Evolutionary conservation across 106 monocot species (phyloP), one percentile per base, ranked within the genome.

Genomic region (Amphibolis antarctica): DNA sequence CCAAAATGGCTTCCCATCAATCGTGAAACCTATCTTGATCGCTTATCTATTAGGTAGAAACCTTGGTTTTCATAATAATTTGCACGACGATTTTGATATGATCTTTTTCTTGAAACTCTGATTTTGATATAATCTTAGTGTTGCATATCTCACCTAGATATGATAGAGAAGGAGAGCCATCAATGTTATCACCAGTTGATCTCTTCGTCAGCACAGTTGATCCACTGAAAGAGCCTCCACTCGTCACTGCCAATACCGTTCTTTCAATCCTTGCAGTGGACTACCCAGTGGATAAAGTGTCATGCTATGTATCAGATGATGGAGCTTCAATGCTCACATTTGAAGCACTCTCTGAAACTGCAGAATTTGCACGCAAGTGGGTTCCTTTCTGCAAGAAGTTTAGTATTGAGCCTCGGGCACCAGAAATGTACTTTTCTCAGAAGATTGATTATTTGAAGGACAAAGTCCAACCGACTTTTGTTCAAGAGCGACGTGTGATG

Each of bases 341-440:
- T 31, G 94, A 96, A 76, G 63, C 89, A n/a, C 80, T 96, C 46
- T 83, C 93, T 1, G 93, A 86, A 30, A 81, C 93, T 7, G 88
- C 93, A 10, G 93, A 93, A 57, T 96, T 96, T 26, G 94, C 94
- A 25, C 63, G 89, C 15, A 83, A 84, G 64, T 96, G 94, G 94
- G 94, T 89, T 29, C 94, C 94, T 3, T 96, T 96, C 74, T 96
- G 94, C 69, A 96, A 96, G 78, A 89, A 84, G 52, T 96, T 89
- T 76, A 66, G 10, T 45, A 89, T 96, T 17, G 94, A 96, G 73
- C 94, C 94, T 4, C 74, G 94, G 14, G 89, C 94, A 0, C 94
- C 94, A 2, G 94, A 96, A 74, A 77, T 89, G 76, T 96, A 96
- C 81, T 96, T 96, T 86, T 80, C 83, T 7, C 63, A 59, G 53